These are phyloP conservation scores for Cladosporium velox DNA, from an alignment of 2,329 filamentous ascomycete species.

Conservation along the genomic window DNA sequence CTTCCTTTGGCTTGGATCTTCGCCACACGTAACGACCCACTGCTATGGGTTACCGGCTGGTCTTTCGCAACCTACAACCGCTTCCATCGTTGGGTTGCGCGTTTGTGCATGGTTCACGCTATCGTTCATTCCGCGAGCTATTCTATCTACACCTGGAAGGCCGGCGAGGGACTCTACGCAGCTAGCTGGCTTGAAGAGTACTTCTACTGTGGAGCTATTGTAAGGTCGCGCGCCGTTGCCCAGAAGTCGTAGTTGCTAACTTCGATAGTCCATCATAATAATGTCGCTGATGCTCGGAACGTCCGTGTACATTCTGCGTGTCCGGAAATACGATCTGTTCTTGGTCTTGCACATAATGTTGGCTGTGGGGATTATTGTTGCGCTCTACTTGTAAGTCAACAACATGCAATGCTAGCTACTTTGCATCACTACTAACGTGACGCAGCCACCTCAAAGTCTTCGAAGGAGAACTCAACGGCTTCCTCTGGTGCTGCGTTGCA, in stretches of 20 bases:
- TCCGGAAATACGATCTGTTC: slow-evolving; percentile 56
- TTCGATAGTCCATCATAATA: slow-evolving; percentile 36
- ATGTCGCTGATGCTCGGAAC: slow-evolving; percentile 51
- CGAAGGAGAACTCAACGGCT: slow-evolving; percentile 49
- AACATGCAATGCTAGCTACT: slow-evolving; percentile 23
- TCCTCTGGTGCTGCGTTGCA: slow-evolving; percentile 53
- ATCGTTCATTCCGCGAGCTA: slow-evolving; percentile 65
- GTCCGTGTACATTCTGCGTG: slow-evolving; percentile 56
- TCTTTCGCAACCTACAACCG: slow-evolving; percentile 66
- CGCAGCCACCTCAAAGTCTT: slow-evolving; percentile 57
- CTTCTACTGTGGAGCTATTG: slow-evolving; percentile 54
- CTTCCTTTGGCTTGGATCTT: slow-evolving; percentile 68
- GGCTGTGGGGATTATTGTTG: slow-evolving; percentile 52
- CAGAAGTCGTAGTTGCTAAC: neutral
- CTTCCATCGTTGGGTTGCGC: slow-evolving; percentile 68
- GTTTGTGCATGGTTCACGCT: slow-evolving; percentile 63
- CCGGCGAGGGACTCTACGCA: slow-evolving; percentile 14
- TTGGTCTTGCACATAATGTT: slow-evolving; percentile 55
- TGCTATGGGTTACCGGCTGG: slow-evolving; percentile 70
- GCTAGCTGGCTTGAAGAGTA: slow-evolving; percentile 46
- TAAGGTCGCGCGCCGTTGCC: slow-evolving; percentile 30
- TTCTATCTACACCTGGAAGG: slow-evolving; percentile 46
- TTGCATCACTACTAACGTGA: slow-evolving; percentile 21
- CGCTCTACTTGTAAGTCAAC: slow-evolving; percentile 54
- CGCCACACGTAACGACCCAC: slow-evolving; percentile 65